These are phyloP conservation scores for Chrysanthemum seticuspe DNA, from an alignment of 129 eudicot species.

Conservation along the genomic window DNA sequence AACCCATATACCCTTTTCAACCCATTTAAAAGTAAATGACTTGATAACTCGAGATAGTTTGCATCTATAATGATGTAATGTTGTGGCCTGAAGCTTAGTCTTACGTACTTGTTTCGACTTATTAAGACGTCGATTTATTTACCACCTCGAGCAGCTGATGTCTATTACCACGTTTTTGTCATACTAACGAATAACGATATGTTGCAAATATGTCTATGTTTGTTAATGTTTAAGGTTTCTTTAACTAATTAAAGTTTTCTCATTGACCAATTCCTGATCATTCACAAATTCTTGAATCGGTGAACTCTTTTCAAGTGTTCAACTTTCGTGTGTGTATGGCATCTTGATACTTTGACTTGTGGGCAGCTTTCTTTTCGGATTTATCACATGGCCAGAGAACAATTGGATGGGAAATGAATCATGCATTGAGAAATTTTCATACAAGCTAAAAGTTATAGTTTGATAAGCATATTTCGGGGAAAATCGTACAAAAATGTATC, in stretches of 20 bases:
- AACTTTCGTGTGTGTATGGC: background rate
- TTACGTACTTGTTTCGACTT: no score
- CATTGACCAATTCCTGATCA: background rate
- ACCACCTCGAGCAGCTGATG: background rate
- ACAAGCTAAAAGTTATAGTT: background rate
- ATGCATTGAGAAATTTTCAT: background rate
- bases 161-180: background rate
- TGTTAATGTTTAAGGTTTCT: background rate
- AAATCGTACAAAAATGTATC: no score
- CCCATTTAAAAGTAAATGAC: no score
- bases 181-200: background rate
- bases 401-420: background rate
- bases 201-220: background rate
- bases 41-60: no score
- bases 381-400: slow-evolving; percentile 5
- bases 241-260: no score
- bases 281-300: background rate
- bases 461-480: background rate
- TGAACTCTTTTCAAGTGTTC: background rate
- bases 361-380: background rate
- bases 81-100: no score
- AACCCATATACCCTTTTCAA: no score
- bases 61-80: no score
- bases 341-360: slow-evolving; percentile 10
- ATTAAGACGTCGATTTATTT: no score